Conservation (phyloP, 139 green algal genomes). For the Chlorella sorokiniana region DNA sequence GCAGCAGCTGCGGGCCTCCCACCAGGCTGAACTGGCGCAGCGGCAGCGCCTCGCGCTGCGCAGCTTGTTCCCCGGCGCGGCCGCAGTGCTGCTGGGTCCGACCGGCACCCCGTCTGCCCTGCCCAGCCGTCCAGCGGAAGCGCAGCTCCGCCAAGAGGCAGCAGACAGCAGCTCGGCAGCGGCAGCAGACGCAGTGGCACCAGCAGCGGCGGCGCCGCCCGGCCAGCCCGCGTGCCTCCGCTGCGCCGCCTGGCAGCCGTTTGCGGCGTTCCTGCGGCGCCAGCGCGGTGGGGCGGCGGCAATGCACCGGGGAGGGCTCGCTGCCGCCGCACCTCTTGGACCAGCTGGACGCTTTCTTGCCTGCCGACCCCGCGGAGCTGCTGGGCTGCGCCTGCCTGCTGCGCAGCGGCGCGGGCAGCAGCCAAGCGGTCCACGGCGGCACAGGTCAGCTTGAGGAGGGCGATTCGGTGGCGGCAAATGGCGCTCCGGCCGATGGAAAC, state of each 20-base stretch:
- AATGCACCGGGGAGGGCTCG: neutral
- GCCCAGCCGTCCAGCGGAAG: neutral
- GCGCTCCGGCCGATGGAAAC: neutral
- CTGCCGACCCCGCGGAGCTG: conserved; percentile 17
- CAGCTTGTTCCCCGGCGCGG: neutral
- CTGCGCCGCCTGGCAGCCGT: conserved; percentile 34
- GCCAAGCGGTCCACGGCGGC: neutral
- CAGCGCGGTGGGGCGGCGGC: neutral
- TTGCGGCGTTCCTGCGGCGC: conserved; percentile 36
- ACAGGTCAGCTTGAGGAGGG: neutral
- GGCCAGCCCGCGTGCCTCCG: neutral
- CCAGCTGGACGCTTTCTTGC: conserved; percentile 12
- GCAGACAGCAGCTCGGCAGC: neutral
- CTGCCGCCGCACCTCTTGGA: conserved; percentile 25
- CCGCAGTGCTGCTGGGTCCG: conserved; percentile 5
- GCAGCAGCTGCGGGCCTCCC: neutral
- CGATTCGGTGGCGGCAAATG: too few species aligned
- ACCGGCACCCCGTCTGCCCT: too few species aligned
- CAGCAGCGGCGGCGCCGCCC: neutral
- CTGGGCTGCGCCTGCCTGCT: conserved; percentile 1
- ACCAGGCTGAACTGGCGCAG: neutral
- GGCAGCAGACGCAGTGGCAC: neutral
- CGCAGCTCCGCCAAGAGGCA: neutral
- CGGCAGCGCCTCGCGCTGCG: neutral
- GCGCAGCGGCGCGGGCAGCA: neutral